Percentiles rank a stretch among this genome's conserved stretches.
These are phyloP conservation scores for Populus hybrid DNA, from an alignment of 441 rosid genomes.

Conservation along the genomic window DNA sequence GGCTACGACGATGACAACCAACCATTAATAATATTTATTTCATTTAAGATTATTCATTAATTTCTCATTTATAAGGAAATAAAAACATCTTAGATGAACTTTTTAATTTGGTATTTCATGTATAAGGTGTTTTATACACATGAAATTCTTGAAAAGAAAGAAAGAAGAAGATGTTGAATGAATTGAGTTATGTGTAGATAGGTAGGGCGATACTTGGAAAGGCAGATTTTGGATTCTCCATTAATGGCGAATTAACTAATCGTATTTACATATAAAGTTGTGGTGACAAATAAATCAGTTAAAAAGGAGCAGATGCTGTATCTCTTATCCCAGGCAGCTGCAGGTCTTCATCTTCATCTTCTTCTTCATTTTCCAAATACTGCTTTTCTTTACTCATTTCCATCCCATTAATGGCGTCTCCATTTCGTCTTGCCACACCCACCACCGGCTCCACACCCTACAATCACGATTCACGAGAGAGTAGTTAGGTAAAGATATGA, in stretches of 20 bases:
- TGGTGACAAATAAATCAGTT: background rate
- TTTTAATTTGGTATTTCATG: too few relatives aligned
- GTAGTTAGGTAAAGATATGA: background rate
- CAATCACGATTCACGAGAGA: background rate
- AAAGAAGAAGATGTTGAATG: too few relatives aligned
- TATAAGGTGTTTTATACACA: too few relatives aligned
- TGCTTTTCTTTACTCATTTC: background rate
- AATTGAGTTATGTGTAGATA: too few relatives aligned
- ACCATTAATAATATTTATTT: too few relatives aligned
- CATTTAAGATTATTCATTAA: too few relatives aligned
- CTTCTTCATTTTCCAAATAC: background rate
- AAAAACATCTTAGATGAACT: too few relatives aligned
- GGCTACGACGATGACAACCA: too few relatives aligned
- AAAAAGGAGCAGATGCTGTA: constrained; percentile 35
- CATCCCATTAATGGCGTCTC: background rate
- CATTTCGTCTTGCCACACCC: background rate
- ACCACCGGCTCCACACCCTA: constrained; percentile 42
- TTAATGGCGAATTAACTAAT: background rate
- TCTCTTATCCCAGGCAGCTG: constrained; percentile 10
- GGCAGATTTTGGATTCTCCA: background rate
- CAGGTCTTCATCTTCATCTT: background rate
- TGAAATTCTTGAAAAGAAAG: too few relatives aligned
- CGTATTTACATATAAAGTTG: background rate
- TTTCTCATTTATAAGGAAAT: too few relatives aligned
- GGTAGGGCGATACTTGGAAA: too few relatives aligned